phyloP scores from a whole-genome alignment of 1,284 basidiomycete species.

The Rhodotorula glutinis region DNA sequence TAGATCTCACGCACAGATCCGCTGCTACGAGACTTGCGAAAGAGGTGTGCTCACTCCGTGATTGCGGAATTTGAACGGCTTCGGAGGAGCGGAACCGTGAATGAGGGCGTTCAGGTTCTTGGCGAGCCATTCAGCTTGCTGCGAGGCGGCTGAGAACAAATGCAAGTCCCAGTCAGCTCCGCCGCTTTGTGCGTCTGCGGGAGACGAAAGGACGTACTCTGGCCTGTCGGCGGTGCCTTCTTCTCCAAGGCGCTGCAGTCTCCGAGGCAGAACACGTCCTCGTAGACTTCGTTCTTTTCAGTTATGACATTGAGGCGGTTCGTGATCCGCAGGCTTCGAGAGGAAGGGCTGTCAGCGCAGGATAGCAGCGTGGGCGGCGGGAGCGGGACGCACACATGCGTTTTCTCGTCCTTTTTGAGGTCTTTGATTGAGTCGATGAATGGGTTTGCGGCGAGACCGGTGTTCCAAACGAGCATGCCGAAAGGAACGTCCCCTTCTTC shows the following conservation, averaged over 20 bases:
- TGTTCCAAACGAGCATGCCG: constrained; percentile 82
- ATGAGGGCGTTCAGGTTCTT: constrained; percentile 40
- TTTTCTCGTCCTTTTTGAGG: constrained; percentile 62
- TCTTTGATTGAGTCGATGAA: constrained; percentile 62
- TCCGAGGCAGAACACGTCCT: constrained; percentile 55
- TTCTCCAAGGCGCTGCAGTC: constrained; percentile 64
- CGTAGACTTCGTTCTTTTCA: constrained; percentile 26
- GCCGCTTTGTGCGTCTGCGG: not conserved
- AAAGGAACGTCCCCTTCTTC: constrained; percentile 58
- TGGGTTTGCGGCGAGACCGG: constrained; percentile 66
- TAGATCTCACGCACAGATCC: too few relatives aligned
- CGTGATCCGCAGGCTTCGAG: constrained; percentile 57
- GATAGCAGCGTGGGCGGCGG: not conserved
- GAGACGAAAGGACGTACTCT: constrained; percentile 29
- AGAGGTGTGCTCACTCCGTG: constrained; percentile 55
- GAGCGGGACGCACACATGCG: constrained; percentile 48
- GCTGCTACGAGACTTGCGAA: not conserved
- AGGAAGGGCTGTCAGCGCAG: not conserved
- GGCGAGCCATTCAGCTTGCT: constrained; percentile 45
- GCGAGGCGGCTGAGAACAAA: constrained; percentile 42
- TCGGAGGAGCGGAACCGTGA: not conserved
- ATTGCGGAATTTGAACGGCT: constrained; percentile 50
- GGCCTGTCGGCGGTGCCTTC: constrained; percentile 47
- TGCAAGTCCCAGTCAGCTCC: not conserved
- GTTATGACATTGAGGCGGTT: constrained; percentile 57